Evolutionary conservation across 352 stramenopile species (phyloP), one percentile per base, ranked within the genome.

Genomic region (Globisporangium cylindrosporum): DNA sequence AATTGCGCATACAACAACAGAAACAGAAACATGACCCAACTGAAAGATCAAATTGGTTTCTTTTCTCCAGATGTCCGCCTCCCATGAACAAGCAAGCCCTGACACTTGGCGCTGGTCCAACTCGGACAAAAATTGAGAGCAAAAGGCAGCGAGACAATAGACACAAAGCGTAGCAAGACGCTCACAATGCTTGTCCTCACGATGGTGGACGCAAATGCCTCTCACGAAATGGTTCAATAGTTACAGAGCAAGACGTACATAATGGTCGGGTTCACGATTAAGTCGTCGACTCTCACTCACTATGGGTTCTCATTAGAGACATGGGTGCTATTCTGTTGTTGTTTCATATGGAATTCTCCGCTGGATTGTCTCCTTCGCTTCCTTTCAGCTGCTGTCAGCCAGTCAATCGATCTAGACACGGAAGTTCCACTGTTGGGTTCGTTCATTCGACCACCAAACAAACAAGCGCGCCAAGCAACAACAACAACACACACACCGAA

Each of bases 381-480:
- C 59, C 34, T 8, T 9, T 46, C n/a, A 3, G 32, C 4, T 27
- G 43, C 9, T 54, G 12, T 20, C 48, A 67, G 24, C 4, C 24
- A 53, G 32, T 43, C 25, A 64, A 10, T 24, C 22, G 1, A 10
- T 75, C 71, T 84, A 90, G 49, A 89, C 81, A 58, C 82, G 80
- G 66, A 89, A 91, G 76, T 89, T 91, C 82, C 82, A 91, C 80
- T 89, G 68, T 51, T 49, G 14, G 14, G 34, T 49, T n/a, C 41
- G 4, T 20, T 20, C 38, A 20, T 49, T 49, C 41, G 41, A 49
- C 15, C 43, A 51, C 18, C 18, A 20, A 20, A 51, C 53, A 59
- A 20, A 22, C 53, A 59, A 59, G 4, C 41, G 41, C 41, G n/a
- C 38, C 38, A 48, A 48, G 20, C 24, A 22, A 22, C 49, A 56